Evolutionary conservation across 345 rosid species (phyloP).

Genomic region (Trapa incisa): DNA sequence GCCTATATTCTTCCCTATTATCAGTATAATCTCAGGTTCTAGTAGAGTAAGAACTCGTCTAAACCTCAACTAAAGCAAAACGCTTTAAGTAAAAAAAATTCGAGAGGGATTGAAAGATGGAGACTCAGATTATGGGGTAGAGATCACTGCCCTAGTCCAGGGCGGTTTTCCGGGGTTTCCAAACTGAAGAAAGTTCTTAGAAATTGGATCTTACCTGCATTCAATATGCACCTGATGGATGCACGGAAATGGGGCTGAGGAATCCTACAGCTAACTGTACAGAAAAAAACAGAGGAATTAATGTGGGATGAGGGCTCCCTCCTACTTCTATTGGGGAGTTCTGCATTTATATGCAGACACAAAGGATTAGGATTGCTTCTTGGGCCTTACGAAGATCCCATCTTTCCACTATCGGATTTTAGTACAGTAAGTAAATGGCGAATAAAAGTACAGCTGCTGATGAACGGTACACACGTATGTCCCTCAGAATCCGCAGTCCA

Average conservation of each 20-base stretch:
- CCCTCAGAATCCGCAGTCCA: conserved; percentile 5
- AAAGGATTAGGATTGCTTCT: background rate
- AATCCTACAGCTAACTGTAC: background rate
- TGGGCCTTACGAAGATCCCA: background rate
- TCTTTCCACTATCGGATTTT: background rate
- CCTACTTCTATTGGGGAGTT: background rate
- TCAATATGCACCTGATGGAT: background rate
- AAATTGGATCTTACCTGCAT: background rate
- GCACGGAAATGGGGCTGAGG: background rate
- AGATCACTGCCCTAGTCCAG: background rate
- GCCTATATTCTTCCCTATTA: background rate
- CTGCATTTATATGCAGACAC: background rate
- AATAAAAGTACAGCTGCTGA: background rate
- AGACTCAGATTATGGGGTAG: background rate
- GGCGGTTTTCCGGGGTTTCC: background rate
- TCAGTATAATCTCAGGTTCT: background rate
- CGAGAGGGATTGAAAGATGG: background rate
- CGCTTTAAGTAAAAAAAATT: background rate
- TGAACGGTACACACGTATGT: background rate
- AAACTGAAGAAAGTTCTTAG: background rate
- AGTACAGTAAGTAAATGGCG: background rate
- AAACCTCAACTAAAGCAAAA: background rate
- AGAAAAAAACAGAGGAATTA: background rate
- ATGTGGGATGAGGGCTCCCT: background rate
- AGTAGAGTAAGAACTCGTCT: background rate